Conservation (phyloP, 345 rosid species). For the Gossypium sturtianum region DNA sequence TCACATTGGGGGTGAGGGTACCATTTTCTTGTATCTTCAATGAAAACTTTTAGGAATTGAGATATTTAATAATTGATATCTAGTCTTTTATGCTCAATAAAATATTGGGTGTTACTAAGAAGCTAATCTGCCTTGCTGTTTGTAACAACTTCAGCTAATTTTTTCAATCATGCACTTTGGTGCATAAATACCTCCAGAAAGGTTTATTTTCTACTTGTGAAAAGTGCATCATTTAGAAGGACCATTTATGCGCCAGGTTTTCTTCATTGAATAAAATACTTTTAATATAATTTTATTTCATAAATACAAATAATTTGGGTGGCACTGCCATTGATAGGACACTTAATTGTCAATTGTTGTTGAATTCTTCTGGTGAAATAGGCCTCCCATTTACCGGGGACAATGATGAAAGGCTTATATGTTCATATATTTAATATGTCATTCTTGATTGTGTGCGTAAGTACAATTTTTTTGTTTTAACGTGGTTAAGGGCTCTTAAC, state of each 20-base stretch:
- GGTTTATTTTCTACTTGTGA: neutral
- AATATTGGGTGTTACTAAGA: neutral
- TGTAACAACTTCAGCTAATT: neutral
- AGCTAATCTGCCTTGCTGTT: neutral
- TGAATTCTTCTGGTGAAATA: neutral
- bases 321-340: neutral
- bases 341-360: neutral
- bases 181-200: neutral
- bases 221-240: neutral
- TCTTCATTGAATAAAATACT: neutral
- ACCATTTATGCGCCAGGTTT: neutral
- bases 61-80: neutral
- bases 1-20: slow-evolving; percentile 48
- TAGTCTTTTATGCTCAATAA: neutral
- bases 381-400: neutral
- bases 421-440: neutral
- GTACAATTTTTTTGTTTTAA: neutral
- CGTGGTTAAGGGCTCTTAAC: neutral
- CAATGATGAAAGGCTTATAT: too few relatives aligned
- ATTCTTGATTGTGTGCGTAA: neutral
- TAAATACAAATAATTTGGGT: neutral
- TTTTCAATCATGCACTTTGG: neutral
- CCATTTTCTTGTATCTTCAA: slow-evolving; percentile 2
- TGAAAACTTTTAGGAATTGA: neutral
- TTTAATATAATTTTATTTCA: neutral